Base-by-base conservation (phyloP, 257 asterid genomes). In the Euphrasia confusa region DNA sequence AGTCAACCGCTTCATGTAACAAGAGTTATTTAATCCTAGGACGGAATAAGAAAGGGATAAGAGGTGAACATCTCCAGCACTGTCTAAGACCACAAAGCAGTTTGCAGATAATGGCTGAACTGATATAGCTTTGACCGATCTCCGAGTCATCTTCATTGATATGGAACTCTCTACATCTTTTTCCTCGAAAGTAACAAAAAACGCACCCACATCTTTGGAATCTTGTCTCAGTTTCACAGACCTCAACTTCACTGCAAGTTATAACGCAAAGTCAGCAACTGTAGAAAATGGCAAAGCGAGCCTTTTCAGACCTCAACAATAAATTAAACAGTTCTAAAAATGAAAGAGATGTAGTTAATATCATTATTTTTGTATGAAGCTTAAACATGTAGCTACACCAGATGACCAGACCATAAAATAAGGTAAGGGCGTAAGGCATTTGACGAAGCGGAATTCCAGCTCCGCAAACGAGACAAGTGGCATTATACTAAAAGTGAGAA, bases 181-280 rank as follows among this genome's bases (percentile, higher is more conserved):
- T 35, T 67, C 72, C 58, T 76, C 78, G 35, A 90, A 81, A 32
- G 88, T 82, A 74, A 81, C 72, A 64, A 77, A 84, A 74, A 75
- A 77, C 47, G 82, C 75, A 72, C 86, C 77, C 55, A 50, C 59
- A 14, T 80, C 85, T 77, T 62, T 76, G 35, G 95, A 72, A 69
- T 80, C 90, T 74, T 87, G 97, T 76, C 74, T 79, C 69, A 87
- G 66, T 77, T 74, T 87, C 67, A 72, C 58, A 64, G 83, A 70
- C 79, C 78, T 90, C 84, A 65, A 76, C 92, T 83, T 90, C 57
- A 68, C 97, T 90, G 88, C 89, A 74, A 83, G 81, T 79, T 55
- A 80, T 68, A 84, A 79, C 49, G 80, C 87, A 86, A 77, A 80
- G 81, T 86, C 78, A 89, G 82, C 81, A 77, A 82, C 79, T 81